These are phyloP conservation scores for Phoma sp. DNA, from an alignment of 2,329 filamentous ascomycete genomes.

Conservation along the genomic window DNA sequence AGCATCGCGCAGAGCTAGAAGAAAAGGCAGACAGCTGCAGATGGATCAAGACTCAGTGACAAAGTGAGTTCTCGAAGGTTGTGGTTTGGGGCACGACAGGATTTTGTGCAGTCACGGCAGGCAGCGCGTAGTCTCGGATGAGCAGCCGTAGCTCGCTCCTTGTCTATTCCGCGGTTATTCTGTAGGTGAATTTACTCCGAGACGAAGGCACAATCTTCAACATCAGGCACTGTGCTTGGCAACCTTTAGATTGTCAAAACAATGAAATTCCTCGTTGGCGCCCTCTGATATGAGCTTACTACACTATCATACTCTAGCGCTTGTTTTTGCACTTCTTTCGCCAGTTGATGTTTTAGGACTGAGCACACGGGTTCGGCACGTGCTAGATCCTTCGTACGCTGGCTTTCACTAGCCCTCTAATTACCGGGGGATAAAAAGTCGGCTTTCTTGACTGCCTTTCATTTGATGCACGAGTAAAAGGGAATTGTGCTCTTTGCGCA, in stretches of 20 bases:
- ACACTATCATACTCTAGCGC: no score
- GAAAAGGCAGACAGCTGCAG: not conserved
- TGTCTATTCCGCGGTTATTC: not conserved
- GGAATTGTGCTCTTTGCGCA: no score
- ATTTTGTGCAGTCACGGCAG: conserved; percentile 5
- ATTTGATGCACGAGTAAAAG: no score
- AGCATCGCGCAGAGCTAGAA: not conserved
- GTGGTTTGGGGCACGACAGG: not conserved
- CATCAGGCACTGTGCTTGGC: not conserved
- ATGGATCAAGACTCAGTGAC: not conserved
- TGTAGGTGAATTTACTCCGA: no score
- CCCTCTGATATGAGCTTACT: no score
- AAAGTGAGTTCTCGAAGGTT: not conserved
- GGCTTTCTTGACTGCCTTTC: no score
- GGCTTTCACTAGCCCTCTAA: no score
- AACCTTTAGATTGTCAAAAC: not conserved
- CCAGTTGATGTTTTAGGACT: no score
- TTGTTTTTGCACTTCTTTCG: no score
- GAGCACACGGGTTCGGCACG: no score
- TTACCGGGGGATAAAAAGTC: no score
- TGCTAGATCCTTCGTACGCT: no score
- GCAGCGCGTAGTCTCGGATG: conserved; percentile 5
- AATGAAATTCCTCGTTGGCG: not conserved
- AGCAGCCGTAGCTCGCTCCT: not conserved
- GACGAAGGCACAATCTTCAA: not conserved